Conservation (phyloP, 2,329 filamentous ascomycete genomes). For the Trichoderma asperellum region DNA sequence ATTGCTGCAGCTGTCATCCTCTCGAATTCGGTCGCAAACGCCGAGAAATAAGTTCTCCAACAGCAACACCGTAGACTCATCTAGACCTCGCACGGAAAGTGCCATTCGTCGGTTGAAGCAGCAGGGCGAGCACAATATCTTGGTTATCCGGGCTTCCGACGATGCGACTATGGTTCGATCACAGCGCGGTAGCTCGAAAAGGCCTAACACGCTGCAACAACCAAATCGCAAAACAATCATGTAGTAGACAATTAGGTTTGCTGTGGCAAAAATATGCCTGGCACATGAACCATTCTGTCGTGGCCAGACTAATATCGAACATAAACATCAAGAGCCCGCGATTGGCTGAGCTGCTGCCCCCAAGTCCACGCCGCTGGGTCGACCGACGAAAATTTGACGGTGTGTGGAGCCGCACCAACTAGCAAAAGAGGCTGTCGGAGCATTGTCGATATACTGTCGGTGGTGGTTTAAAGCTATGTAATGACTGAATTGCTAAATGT, state of each 20-base stretch:
- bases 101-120: not conserved
- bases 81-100: not conserved
- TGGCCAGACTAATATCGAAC: conserved; percentile 1
- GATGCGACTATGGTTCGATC: not conserved
- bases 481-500: not conserved
- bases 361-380: conserved; percentile 16
- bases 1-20: not conserved
- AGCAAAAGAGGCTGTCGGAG: conserved; percentile 1
- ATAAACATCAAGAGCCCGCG: not conserved
- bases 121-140: not conserved
- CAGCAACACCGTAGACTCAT: not conserved
- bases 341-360: conserved; percentile 2
- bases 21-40: not conserved
- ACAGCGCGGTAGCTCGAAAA: not conserved
- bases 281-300: not conserved
- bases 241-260: conserved; percentile 4
- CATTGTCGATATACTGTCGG: not conserved
- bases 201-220: not conserved
- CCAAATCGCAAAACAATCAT: not conserved
- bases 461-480: not conserved
- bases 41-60: conserved; percentile 1
- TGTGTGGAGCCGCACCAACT: conserved; percentile 9
- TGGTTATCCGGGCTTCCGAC: conserved; percentile 5
- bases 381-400: conserved; percentile 16
- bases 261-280: conserved; percentile 8